phyloP scores from a whole-genome alignment of 352 stramenopile genomes.

The Pythium insidiosum region DNA sequence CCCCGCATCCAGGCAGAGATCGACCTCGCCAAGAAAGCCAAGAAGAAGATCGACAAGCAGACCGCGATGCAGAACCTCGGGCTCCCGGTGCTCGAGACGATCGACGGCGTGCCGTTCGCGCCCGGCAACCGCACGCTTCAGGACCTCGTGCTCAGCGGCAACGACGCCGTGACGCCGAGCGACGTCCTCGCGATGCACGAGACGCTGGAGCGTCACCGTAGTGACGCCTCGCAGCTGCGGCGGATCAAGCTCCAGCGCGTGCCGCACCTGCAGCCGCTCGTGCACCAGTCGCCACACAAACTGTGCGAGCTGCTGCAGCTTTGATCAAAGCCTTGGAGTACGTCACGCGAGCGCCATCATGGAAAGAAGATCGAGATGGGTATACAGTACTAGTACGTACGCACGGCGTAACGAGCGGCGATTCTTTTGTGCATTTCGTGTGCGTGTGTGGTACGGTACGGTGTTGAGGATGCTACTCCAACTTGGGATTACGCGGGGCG shows the following conservation, averaged over 20 bases:
- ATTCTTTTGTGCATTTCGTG: too few species aligned
- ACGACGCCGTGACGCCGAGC: constrained; percentile 24
- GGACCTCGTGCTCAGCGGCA: constrained; percentile 60
- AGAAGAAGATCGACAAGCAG: constrained; percentile 67
- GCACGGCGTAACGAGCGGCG: too few species aligned
- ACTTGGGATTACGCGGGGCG: too few species aligned
- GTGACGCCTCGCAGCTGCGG: constrained; percentile 39
- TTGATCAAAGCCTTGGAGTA: constrained; percentile 3
- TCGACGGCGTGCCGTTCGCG: constrained; percentile 48
- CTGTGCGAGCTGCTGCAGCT: constrained; percentile 17
- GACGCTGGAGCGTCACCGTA: constrained; percentile 28
- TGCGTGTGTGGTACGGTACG: too few species aligned
- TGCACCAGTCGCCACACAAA: constrained; percentile 4
- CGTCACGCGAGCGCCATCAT: too few species aligned
- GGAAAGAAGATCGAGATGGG: too few species aligned
- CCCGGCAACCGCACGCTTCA: constrained; percentile 48
- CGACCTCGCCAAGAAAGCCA: constrained; percentile 73
- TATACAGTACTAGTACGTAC: too few species aligned
- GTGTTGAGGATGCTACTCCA: too few species aligned
- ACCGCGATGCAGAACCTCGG: constrained; percentile 42
- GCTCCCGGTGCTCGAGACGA: constrained; percentile 41
- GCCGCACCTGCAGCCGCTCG: constrained; percentile 11
- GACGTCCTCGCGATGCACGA: constrained; percentile 30
- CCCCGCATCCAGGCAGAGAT: constrained; percentile 55
- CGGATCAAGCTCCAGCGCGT: constrained; percentile 66